These are phyloP conservation scores for Moesziomyces sp. DNA, from an alignment of 1,284 basidiomycete species.

Conservation along the genomic window DNA sequence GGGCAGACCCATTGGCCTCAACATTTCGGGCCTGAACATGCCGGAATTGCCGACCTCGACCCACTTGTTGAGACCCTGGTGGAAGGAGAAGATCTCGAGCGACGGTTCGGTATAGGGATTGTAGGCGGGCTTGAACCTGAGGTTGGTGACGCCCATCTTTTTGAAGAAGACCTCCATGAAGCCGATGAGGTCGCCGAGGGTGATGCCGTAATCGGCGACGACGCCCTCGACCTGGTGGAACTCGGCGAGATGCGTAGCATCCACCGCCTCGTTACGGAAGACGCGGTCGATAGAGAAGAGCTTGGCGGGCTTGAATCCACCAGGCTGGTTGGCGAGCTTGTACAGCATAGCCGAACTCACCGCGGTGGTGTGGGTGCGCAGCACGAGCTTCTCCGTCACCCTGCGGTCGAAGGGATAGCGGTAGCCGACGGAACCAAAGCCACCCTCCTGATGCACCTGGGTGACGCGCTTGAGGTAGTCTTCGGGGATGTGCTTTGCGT, in stretches of 20 bases:
- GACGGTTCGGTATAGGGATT: slow-evolving; percentile 82
- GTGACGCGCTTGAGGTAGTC: slow-evolving; percentile 92
- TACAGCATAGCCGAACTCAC: slow-evolving; percentile 95
- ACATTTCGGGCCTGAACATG: slow-evolving; percentile 99
- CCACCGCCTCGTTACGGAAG: slow-evolving; percentile 98
- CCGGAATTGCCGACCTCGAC: slow-evolving; percentile 89
- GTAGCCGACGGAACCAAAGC: slow-evolving; percentile 95
- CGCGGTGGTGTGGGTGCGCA: slow-evolving; percentile 97
- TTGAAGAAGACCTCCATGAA: slow-evolving; percentile 79
- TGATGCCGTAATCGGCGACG: slow-evolving; percentile 91
- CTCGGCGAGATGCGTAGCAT: slow-evolving; percentile 98
- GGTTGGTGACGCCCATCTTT: slow-evolving; percentile 93
- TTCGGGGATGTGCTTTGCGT: slow-evolving; percentile 80
- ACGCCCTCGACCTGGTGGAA: slow-evolving; percentile 99
- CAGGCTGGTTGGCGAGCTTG: slow-evolving; percentile 74
- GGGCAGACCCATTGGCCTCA: slow-evolving; percentile 94
- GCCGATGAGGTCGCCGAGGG: slow-evolving; percentile 95
- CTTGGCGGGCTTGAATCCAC: slow-evolving; percentile 93
- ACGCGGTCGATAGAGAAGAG: slow-evolving; percentile 98
- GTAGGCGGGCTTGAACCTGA: slow-evolving; percentile 97
- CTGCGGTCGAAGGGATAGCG: slow-evolving; percentile 94
- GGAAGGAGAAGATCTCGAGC: slow-evolving; percentile 99
- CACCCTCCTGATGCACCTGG: slow-evolving; percentile 87
- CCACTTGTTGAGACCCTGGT: slow-evolving; percentile 92
- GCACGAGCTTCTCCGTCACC: slow-evolving; percentile 89